Conservation (phyloP, 139 green algal species). For the Chlorella sp. region DNA sequence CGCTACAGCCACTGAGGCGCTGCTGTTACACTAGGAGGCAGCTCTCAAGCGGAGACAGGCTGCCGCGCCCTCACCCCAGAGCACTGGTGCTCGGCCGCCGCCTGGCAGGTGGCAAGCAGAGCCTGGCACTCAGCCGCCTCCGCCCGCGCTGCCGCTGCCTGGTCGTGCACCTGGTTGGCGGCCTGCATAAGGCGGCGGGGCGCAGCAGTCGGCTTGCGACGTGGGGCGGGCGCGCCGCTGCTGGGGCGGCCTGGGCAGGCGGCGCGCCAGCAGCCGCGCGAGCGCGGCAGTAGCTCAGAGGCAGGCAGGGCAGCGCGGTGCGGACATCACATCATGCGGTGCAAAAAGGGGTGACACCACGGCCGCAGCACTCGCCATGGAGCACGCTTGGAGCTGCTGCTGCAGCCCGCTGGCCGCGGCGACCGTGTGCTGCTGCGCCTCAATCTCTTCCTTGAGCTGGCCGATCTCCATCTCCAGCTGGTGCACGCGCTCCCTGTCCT, state of each 20-base stretch:
- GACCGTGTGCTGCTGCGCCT: neutral
- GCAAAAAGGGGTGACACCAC: neutral
- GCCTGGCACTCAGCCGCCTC: neutral
- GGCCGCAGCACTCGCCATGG: neutral
- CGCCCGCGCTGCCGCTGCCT: neutral
- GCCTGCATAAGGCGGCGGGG: neutral
- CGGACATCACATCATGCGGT: neutral
- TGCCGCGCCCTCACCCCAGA: neutral
- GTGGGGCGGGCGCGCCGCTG: no score
- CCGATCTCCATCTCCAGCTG: slow-evolving; percentile 15
- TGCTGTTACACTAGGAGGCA: no score
- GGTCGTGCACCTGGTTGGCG: neutral
- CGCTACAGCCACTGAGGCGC: no score
- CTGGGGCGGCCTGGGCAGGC: neutral
- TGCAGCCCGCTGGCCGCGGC: neutral
- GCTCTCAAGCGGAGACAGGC: no score
- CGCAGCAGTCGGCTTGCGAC: no score
- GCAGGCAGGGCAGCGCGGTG: neutral
- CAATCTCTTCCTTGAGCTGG: neutral
- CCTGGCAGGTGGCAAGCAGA: neutral
- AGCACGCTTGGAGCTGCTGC: neutral
- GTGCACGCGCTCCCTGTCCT: neutral
- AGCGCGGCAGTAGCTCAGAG: neutral
- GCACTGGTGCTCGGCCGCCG: neutral
- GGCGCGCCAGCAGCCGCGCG: neutral